Percentiles rank a stretch among this genome's conserved stretches.
These are phyloP conservation scores for Capsicum baccatum DNA, from an alignment of 257 asterid genomes.

Conservation along the genomic window DNA sequence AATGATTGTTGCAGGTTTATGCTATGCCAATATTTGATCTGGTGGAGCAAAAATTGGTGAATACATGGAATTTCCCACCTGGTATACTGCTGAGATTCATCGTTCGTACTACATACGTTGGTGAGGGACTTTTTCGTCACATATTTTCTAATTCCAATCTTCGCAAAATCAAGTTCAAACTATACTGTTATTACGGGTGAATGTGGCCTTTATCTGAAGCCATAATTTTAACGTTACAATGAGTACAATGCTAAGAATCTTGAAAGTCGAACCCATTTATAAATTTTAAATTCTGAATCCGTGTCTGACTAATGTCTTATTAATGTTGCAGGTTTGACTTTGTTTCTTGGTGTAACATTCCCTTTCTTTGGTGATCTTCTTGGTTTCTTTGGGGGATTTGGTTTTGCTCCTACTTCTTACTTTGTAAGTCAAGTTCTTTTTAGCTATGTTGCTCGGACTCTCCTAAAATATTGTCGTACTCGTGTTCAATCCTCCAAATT, in stretches of 20 bases:
- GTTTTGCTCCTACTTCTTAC: conserved; percentile 91
- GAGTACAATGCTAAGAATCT: background rate
- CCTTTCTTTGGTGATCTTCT: conserved; percentile 97
- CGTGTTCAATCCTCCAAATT: too few species aligned
- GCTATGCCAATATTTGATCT: conserved; percentile 92
- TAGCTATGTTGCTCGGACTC: background rate
- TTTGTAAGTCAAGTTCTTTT: conserved; percentile 56
- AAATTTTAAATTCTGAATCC: too few species aligned
- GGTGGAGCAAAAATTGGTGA: conserved; percentile 51
- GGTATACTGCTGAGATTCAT: conserved; percentile 57
- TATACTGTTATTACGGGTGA: background rate
- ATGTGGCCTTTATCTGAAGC: background rate
- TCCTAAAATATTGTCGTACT: background rate
- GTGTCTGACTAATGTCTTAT: background rate
- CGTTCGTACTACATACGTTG: conserved; percentile 76
- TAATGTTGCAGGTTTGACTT: conserved; percentile 70
- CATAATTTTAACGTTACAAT: background rate
- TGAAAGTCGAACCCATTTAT: background rate
- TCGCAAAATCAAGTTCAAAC: background rate
- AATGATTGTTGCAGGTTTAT: conserved; percentile 54
- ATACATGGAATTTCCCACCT: conserved; percentile 46
- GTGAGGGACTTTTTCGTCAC: conserved; percentile 40
- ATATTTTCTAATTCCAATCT: background rate
- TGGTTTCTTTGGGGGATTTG: conserved; percentile 97
- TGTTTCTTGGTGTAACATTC: conserved; percentile 78